These are phyloP conservation scores for Phellinidium pouzarii DNA, from an alignment of 1,284 basidiomycete genomes.

Conservation along the genomic window DNA sequence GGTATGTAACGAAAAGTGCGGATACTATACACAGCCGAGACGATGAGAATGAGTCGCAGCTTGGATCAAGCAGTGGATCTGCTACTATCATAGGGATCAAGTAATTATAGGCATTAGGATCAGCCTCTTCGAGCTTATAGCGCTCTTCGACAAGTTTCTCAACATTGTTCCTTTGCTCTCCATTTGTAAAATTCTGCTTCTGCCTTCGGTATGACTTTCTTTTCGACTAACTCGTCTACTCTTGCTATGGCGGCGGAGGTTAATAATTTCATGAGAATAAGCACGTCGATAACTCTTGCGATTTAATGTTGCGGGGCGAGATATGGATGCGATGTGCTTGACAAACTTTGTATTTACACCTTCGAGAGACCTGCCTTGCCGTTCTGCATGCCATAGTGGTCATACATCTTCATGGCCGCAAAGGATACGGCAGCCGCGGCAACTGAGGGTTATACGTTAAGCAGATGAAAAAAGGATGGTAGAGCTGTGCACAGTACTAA, in stretches of 20 bases:
- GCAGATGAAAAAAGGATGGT: background rate
- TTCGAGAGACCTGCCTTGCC: slow-evolving; percentile 6
- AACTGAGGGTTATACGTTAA: background rate
- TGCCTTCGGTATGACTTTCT: background rate
- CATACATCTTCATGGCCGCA: background rate
- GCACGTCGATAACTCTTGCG: background rate
- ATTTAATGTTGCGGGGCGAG: background rate
- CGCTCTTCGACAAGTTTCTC: background rate
- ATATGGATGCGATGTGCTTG: background rate
- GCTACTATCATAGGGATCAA: too few species aligned
- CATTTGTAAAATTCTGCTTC: background rate
- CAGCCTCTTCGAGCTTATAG: background rate
- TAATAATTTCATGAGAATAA: too few species aligned
- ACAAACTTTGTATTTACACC: background rate
- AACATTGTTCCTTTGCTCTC: background rate
- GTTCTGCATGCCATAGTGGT: background rate
- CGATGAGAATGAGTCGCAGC: too few species aligned
- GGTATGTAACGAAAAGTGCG: too few species aligned
- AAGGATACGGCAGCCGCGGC: slow-evolving; percentile 4
- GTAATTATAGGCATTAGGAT: background rate
- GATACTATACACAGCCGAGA: too few species aligned
- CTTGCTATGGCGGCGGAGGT: background rate
- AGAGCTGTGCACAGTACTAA: background rate
- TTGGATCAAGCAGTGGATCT: too few species aligned
- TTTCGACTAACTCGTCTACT: background rate